Conservation (phyloP, 1,284 basidiomycete species). For the Cutaneotrichosporon daszewskae region DNA sequence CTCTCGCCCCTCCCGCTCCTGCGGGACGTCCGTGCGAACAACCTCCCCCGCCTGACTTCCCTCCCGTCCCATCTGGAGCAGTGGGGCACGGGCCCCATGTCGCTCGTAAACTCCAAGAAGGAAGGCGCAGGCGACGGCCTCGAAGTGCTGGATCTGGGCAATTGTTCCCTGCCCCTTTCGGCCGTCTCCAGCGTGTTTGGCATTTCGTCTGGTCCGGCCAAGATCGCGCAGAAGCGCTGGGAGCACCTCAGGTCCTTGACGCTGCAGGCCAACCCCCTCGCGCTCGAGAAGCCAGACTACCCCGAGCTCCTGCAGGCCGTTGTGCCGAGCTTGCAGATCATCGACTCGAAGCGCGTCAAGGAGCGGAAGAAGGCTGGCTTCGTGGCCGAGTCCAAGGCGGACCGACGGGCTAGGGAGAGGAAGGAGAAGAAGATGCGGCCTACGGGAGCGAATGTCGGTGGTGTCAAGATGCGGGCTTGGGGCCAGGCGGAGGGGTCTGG, state of each 20-base stretch:
- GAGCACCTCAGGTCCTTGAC: constrained; percentile 31
- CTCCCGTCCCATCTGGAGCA: constrained; percentile 29
- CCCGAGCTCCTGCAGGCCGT: constrained; percentile 26
- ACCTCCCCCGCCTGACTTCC: constrained; percentile 31
- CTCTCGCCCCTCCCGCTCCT: constrained; percentile 38
- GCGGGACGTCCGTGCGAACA: constrained; percentile 43
- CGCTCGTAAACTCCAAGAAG: constrained; percentile 11
- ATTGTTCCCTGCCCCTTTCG: constrained; percentile 33
- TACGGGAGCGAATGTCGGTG: constrained; percentile 30
- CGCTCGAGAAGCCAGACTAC: constrained; percentile 30
- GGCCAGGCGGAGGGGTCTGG: constrained; percentile 3
- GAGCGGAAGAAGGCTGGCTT: constrained; percentile 37
- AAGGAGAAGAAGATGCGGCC: constrained; percentile 30
- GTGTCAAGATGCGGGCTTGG: constrained; percentile 30
- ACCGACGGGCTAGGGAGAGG: constrained; percentile 23
- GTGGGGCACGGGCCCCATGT: constrained; percentile 40
- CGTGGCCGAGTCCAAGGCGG: constrained; percentile 26
- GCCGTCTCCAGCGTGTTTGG: constrained; percentile 23
- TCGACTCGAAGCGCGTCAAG: constrained; percentile 40
- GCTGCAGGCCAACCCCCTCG: constrained; percentile 38
- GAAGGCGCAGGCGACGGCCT: constrained; percentile 31
- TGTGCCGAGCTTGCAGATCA: constrained; percentile 41
- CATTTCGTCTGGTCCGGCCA: constrained; percentile 5
- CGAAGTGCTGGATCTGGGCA: constrained; percentile 41
- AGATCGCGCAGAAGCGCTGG: constrained; percentile 6